Evolutionary conservation across 1,284 basidiomycete species (phyloP), one percentile per base, ranked within the genome.

Genomic region (Ceratobasidium sp.): DNA sequence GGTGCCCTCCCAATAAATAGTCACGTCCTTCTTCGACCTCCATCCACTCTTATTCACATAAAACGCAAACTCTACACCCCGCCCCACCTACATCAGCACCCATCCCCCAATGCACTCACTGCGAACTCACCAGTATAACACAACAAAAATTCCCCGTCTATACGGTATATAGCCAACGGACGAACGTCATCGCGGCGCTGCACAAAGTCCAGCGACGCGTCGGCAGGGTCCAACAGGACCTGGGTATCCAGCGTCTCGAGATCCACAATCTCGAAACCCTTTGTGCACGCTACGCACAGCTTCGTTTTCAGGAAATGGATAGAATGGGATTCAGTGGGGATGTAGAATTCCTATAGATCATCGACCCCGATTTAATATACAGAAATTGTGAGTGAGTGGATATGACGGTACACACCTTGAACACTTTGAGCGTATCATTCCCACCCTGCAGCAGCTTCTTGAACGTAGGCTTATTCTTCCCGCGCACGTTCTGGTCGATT

Each of bases 241-340:
- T 99, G 97, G 62, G 97, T 99, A 83, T 99, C 98, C 82, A 99
- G 86, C 73, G 93, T 98, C 82, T 99, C 97, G 64, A 99, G 88
- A 83, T 99, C 98, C 78, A 99, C 96, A 79, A 99, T 99, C 85
- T 99, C 98, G 82, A 99, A 99, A n/a, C 98, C 98, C 81, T 96
- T 94, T 17, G 96, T 95, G 81, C 96, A 98, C 1, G 97, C 98
- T 15, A 99, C 94, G 81, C 98, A 99, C 75, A 99, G 90, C 85
- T 94, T 96, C 72, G 97, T 98, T 87, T 98, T 98, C 79, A 99
- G 88, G 85, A 98, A 99, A 84, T 99, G 96, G 63, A 99, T 94
- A 9, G 96, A 98, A 77, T 91, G 95, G 64, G 95, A 97, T 83
- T 99, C 97, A 19, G 98, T 95, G 0, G 98, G 97, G 75, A 99